A percentile compares a stretch with the other conserved stretches of the same genome.
Evolutionary conservation across 148 eudicot species (phyloP).

Genomic region (Salicornia ramosissima): DNA sequence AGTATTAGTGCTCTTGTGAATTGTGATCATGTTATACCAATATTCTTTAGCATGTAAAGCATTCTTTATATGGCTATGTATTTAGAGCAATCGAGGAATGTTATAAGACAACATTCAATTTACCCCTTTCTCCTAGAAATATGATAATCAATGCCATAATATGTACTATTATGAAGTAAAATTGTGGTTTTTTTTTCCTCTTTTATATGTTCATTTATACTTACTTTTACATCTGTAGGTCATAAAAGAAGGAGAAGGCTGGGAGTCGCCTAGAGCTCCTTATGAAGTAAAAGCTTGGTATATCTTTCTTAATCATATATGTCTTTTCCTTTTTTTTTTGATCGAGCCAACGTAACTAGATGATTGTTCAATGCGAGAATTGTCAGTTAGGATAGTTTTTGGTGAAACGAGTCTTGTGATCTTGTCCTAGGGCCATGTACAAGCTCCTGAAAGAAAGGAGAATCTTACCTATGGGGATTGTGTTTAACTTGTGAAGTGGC

Average conservation of each 20-base stretch:
- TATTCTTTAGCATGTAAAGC: constrained; percentile 1
- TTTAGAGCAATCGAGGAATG: background rate
- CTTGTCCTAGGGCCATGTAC: background rate
- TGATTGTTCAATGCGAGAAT: background rate
- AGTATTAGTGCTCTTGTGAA: background rate
- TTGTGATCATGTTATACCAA: background rate
- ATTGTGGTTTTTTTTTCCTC: background rate
- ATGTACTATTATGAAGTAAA: background rate
- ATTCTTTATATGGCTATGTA: background rate
- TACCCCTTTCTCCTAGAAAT: background rate
- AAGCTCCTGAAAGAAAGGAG: background rate
- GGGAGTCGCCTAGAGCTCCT: constrained; percentile 99
- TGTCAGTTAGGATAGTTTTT: background rate
- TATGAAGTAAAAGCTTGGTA: constrained; percentile 96
- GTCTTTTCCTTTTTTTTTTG: constrained; percentile 8
- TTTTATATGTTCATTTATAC: background rate
- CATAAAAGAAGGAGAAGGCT: constrained; percentile 75
- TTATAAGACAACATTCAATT: background rate
- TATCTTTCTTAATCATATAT: constrained; percentile 12
- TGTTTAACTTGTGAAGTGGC: background rate
- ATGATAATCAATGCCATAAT: background rate
- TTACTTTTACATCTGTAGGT: constrained; percentile 42
- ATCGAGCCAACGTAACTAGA: background rate
- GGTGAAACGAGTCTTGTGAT: background rate
- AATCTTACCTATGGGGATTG: background rate